Conservation (phyloP, 495 filamentous ascomycete species). For the Neurospora sp. region DNA sequence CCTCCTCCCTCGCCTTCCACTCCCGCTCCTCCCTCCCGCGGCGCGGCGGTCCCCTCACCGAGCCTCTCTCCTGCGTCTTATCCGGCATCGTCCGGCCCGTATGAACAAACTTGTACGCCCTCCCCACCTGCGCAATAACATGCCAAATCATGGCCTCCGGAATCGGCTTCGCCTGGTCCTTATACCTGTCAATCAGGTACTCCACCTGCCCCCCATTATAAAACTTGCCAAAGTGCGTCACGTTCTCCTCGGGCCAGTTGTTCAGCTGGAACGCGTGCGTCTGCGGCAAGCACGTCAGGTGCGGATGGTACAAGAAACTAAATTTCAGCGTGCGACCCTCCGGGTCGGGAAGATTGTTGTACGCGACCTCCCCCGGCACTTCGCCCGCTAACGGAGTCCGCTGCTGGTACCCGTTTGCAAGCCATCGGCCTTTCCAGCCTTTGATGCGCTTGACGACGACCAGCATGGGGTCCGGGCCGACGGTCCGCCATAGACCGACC, state of each 20-base stretch:
- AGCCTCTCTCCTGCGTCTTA: background rate
- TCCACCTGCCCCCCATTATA: slow-evolving; percentile 9
- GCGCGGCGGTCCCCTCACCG: background rate
- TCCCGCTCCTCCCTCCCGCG: background rate
- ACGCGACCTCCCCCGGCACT: background rate
- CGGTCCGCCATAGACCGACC: background rate
- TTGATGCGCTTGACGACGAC: background rate
- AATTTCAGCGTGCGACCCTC: background rate
- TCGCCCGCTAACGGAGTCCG: background rate
- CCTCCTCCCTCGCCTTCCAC: background rate
- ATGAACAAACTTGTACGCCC: slow-evolving; percentile 6
- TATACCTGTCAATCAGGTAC: background rate
- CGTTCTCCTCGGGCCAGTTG: background rate
- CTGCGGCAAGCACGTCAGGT: background rate
- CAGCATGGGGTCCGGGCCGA: fast-evolving
- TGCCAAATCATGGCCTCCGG: slow-evolving; percentile 17
- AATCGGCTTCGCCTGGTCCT: background rate
- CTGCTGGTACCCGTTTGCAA: background rate
- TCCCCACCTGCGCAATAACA: slow-evolving; percentile 5
- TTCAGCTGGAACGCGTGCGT: slow-evolving; percentile 5
- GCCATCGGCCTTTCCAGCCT: background rate
- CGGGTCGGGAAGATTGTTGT: fast-evolving
- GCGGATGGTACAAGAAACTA: background rate
- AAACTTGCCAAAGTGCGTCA: slow-evolving; percentile 10
- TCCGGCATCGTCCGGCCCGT: background rate